Evolutionary conservation across 495 filamentous ascomycete genomes (phyloP).

Genomic region (Penicillium cinerascens): DNA sequence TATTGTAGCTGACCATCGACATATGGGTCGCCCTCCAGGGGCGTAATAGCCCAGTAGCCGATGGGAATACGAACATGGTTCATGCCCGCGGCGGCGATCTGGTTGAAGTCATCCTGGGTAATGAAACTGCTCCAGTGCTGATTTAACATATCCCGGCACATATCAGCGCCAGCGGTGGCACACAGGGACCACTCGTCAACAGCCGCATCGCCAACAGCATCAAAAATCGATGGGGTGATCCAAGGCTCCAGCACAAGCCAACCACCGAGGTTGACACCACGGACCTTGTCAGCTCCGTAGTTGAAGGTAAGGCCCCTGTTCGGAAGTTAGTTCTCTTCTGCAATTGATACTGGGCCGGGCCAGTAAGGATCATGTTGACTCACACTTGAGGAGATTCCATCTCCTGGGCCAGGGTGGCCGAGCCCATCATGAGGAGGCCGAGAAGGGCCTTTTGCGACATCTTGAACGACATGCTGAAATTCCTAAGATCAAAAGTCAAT

Average conservation of each 20-base stretch:
- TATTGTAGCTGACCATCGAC: constrained; percentile 67
- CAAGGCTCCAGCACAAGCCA: constrained; percentile 60
- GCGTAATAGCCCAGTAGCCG: constrained; percentile 71
- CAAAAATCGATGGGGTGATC: constrained; percentile 66
- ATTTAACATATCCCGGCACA: constrained; percentile 44
- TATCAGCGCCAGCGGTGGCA: constrained; percentile 45
- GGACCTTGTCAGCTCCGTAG: constrained; percentile 45
- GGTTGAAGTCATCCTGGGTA: constrained; percentile 61
- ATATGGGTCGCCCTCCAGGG: constrained; percentile 61
- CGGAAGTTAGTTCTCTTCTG: constrained; percentile 2
- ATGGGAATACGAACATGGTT: constrained; percentile 79
- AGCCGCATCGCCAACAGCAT: constrained; percentile 43
- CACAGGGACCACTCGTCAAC: constrained; percentile 64
- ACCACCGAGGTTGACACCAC: constrained; percentile 57
- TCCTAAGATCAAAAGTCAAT: constrained; percentile 8
- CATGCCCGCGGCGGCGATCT: constrained; percentile 62
- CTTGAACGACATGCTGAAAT: constrained; percentile 34
- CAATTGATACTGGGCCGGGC: neutral
- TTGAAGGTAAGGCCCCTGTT: constrained; percentile 39
- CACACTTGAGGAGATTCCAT: constrained; percentile 29
- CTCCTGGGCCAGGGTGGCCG: constrained; percentile 24
- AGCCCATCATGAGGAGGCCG: constrained; percentile 30
- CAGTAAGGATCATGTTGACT: constrained; percentile 13
- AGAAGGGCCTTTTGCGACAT: constrained; percentile 35
- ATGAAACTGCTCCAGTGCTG: constrained; percentile 64